Evolutionary conservation across 1,284 basidiomycete species (phyloP).

Genomic region (Athelia psychrophila): DNA sequence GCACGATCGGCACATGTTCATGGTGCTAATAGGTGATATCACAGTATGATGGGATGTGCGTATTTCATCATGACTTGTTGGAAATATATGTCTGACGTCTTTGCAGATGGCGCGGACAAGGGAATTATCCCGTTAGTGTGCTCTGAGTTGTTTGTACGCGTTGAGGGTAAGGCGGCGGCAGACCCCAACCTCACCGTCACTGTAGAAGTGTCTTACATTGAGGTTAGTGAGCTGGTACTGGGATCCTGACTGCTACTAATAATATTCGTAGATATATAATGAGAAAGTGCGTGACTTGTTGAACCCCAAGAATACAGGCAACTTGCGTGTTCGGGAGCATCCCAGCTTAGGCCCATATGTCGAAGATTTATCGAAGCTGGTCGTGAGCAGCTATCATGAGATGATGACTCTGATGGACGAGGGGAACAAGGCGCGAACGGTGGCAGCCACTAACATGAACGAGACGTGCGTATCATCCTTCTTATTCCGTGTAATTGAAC

Average conservation of each 20-base stretch:
- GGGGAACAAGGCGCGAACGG: constrained; percentile 96
- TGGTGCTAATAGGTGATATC: constrained; percentile 10
- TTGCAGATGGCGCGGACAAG: constrained; percentile 88
- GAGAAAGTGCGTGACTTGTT: constrained; percentile 97
- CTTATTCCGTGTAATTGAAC: not conserved
- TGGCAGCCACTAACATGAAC: constrained; percentile 99
- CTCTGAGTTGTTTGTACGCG: constrained; percentile 86
- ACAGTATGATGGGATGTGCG: constrained; percentile 98
- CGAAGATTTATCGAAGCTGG: constrained; percentile 93
- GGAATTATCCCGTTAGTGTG: constrained; percentile 98
- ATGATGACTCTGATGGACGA: constrained; percentile 99
- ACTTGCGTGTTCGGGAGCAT: constrained; percentile 95
- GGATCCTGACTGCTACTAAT: constrained; percentile 2
- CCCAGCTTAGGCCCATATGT: constrained; percentile 95
- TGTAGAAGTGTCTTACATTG: constrained; percentile 97
- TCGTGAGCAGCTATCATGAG: constrained; percentile 88
- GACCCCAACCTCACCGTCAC: constrained; percentile 80
- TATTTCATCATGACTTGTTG: constrained; percentile 20
- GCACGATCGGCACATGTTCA: too few relatives aligned
- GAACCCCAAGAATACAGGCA: constrained; percentile 96
- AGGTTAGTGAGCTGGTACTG: constrained; percentile 43
- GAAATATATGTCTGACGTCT: constrained; percentile 1
- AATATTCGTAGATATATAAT: constrained; percentile 78
- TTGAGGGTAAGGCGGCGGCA: constrained; percentile 59
- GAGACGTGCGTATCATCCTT: constrained; percentile 70